Evolutionary conservation across 2,329 filamentous ascomycete species (phyloP).

Genomic region (Aspergillus texensis): DNA sequence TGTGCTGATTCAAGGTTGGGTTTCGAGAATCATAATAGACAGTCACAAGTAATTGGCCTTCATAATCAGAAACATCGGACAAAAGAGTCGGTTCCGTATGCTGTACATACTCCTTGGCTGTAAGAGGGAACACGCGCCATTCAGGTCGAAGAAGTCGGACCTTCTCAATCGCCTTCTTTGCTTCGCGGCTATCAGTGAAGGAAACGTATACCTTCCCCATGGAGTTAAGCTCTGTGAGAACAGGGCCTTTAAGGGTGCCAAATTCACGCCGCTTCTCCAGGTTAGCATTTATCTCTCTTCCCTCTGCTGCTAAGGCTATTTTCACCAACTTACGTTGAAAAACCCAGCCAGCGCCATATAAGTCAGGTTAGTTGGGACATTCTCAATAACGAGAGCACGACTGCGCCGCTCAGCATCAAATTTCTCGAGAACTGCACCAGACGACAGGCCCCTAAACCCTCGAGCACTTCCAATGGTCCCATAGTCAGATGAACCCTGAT

Average conservation of each 20-base stretch:
- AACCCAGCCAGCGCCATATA: constrained; percentile 40
- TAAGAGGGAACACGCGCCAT: constrained; percentile 54
- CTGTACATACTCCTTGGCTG: constrained; percentile 49
- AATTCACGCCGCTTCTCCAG: constrained; percentile 35
- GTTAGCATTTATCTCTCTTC: constrained; percentile 2
- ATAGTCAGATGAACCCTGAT: constrained; percentile 21
- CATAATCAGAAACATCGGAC: constrained; percentile 47
- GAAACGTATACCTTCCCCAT: constrained; percentile 55
- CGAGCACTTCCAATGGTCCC: constrained; percentile 28
- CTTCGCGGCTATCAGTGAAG: constrained; percentile 64
- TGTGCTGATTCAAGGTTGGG: constrained; percentile 28
- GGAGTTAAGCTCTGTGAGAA: constrained; percentile 37
- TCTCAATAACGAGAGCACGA: constrained; percentile 38
- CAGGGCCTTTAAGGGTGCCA: constrained; percentile 41
- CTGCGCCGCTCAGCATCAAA: constrained; percentile 30
- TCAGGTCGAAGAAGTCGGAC: constrained; percentile 47
- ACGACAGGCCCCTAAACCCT: constrained; percentile 11
- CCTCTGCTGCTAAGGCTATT: not conserved
- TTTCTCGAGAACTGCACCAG: constrained; percentile 20
- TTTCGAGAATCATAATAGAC: constrained; percentile 45
- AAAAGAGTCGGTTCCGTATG: constrained; percentile 32
- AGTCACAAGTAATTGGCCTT: constrained; percentile 60
- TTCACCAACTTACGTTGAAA: constrained; percentile 40
- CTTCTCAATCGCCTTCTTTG: constrained; percentile 54
- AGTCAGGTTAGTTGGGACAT: constrained; percentile 33